Percentiles rank a stretch among this genome's conserved stretches.
Conservation (phyloP, 306 rosid genomes). For the Prinsepia uniflora region DNA sequence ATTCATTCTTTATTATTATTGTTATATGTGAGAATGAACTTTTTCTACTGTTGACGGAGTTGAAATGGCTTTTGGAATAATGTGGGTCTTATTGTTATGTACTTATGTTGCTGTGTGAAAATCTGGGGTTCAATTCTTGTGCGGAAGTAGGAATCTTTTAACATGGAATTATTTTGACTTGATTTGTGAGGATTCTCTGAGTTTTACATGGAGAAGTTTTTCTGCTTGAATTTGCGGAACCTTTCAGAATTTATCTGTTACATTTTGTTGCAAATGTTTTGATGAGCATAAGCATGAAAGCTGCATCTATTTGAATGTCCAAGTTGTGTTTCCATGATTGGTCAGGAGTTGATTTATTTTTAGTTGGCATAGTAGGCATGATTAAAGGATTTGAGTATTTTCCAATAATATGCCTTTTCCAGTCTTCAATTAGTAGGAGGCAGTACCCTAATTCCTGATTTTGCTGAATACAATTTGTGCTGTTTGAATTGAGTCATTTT, state of each 20-base stretch:
- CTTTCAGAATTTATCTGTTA: neutral
- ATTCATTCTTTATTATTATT: neutral
- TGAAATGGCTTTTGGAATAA: constrained; percentile 6
- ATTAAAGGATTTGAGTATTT: neutral
- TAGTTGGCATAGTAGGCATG: neutral
- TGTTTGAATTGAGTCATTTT: neutral
- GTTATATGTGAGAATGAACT: neutral
- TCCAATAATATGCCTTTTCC: neutral
- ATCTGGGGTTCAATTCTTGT: neutral
- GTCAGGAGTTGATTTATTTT: neutral
- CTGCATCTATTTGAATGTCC: neutral
- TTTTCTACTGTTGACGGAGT: neutral
- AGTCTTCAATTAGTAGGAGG: neutral
- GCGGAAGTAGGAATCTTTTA: neutral
- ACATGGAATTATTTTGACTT: too few species aligned
- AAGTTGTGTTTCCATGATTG: neutral
- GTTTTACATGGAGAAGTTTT: neutral
- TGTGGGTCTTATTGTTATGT: neutral
- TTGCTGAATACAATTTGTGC: neutral
- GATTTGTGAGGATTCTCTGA: neutral
- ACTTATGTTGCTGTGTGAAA: neutral
- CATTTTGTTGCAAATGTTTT: neutral
- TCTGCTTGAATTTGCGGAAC: neutral
- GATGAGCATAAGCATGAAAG: neutral
- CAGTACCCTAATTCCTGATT: neutral